Conservation (phyloP, 2,329 filamentous ascomycete species). For the Cladosporium sphaerospermum region DNA sequence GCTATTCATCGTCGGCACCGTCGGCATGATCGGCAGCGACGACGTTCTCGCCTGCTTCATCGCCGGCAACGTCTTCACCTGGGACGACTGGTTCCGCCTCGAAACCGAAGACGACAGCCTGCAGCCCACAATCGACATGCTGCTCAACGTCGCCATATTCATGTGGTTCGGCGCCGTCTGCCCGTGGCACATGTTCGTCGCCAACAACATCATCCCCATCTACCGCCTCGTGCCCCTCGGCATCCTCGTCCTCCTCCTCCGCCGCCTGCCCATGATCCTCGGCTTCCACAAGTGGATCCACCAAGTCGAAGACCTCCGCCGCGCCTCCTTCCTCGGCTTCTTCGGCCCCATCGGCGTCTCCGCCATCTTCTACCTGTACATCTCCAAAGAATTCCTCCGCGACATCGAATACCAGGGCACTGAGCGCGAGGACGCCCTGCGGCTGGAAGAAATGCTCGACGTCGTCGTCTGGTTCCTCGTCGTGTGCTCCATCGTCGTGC, state of each 20-base stretch:
- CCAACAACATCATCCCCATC: conserved; percentile 64
- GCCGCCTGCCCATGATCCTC: conserved; percentile 71
- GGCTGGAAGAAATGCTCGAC: conserved; percentile 59
- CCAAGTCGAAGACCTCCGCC: conserved; percentile 67
- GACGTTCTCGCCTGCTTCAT: conserved; percentile 90
- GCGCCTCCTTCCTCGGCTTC: conserved; percentile 83
- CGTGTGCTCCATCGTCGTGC: conserved; percentile 77
- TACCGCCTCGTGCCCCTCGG: conserved; percentile 68
- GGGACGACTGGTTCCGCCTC: conserved; percentile 89
- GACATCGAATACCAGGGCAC: conserved; percentile 53
- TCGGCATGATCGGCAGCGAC: conserved; percentile 79
- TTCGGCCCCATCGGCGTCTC: conserved; percentile 90
- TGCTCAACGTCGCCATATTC: conserved; percentile 82
- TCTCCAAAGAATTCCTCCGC: conserved; percentile 68
- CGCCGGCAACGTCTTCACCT: conserved; percentile 83
- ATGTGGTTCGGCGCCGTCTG: conserved; percentile 85
- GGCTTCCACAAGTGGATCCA: conserved; percentile 68
- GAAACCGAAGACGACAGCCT: conserved; percentile 85
- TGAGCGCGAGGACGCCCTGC: conserved; percentile 58
- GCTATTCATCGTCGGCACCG: conserved; percentile 80
- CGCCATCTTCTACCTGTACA: conserved; percentile 82
- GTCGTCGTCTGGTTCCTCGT: conserved; percentile 82
- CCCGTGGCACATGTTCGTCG: conserved; percentile 67
- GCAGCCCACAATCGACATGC: conserved; percentile 92
- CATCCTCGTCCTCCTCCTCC: conserved; percentile 67